Evolutionary conservation across 2,329 filamentous ascomycete genomes (phyloP).

Genomic region (Fusarium nanum): DNA sequence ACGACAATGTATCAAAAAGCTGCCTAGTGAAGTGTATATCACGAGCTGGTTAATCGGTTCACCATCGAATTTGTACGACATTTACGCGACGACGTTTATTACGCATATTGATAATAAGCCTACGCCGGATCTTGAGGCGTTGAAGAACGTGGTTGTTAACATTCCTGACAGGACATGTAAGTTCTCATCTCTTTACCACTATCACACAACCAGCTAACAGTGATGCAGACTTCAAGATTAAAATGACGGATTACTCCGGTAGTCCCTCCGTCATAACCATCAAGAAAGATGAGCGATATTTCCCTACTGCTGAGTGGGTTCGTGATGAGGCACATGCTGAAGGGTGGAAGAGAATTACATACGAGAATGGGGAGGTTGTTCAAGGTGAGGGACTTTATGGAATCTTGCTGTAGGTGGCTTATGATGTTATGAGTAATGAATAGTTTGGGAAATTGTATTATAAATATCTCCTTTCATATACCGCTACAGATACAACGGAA

Average conservation of each 20-base stretch:
- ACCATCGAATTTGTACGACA: conserved; percentile 86
- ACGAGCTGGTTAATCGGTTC: conserved; percentile 85
- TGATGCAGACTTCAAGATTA: conserved; percentile 84
- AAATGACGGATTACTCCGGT: conserved; percentile 97
- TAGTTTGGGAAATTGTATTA: neutral
- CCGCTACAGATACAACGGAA: neutral
- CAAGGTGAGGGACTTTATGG: conserved; percentile 67
- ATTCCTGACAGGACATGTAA: conserved; percentile 94
- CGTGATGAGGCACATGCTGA: conserved; percentile 68
- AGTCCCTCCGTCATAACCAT: conserved; percentile 98
- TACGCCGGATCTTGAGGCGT: conserved; percentile 83
- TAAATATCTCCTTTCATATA: neutral
- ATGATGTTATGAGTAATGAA: neutral
- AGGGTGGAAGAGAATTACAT: conserved; percentile 72
- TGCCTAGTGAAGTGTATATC: conserved; percentile 98
- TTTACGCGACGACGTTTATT: conserved; percentile 97
- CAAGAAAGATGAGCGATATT: conserved; percentile 99
- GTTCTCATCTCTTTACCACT: conserved; percentile 42
- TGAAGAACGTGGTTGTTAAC: conserved; percentile 83
- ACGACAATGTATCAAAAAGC: conserved; percentile 93
- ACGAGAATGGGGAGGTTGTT: conserved; percentile 65
- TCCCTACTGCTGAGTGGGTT: conserved; percentile 76
- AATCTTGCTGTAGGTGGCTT: conserved; percentile 43
- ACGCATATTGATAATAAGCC: conserved; percentile 91
- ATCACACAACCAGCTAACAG: too few relatives aligned